Base-by-base conservation (phyloP, 495 filamentous ascomycete genomes). In the Aspergillus biplanus region DNA sequence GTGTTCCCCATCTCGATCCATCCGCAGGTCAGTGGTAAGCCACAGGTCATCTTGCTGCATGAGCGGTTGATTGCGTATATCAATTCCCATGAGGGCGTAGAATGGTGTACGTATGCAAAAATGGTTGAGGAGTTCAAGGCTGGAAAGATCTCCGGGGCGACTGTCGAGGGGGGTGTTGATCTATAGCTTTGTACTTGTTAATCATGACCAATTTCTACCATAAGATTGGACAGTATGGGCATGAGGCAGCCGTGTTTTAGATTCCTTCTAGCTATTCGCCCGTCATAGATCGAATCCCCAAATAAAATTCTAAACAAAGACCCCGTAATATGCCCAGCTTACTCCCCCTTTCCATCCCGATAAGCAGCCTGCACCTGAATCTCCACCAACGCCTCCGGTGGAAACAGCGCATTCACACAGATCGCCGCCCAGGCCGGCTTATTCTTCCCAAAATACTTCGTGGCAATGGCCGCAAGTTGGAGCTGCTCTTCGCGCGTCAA, bases 21-120 rank as follows among this genome's bases (percentile, higher is more conserved):
- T 70, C 84, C 85, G 16, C 84, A 87, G 73, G 86, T 83, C 11
- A 84, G 82, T 65, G 85, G 85, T 7, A 87, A 85, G 83, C 79
- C 84, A 34, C 85, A 87, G 78, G 78, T 87, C 7, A 81, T 85
- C 67, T 80, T 82, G 0, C 86, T 87, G 85, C 63, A 86, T 52
- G 83, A 88, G 69, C 71, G 82, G 44, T 76, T 84, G 70, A 68
- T 87, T 56, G 63, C 39, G 33, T 87, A 84, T 83, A 56, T 88
- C 71, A 77, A 82, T 33, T 75, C 68, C 58, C 32, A 52, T 35
- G 73, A 73, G 6, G 80, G 83, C 66, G 83, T 86, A 27, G 82
- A 85, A 70, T 78, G 75, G 60, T 65, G 66, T 59, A 67, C 70
- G 53, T 67, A 67, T n/a, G 69, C 58, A 11, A 63, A 73, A 55